Evolutionary conservation across 164 flowering plant genomes (phyloP).

Genomic region (Piper longum): DNA sequence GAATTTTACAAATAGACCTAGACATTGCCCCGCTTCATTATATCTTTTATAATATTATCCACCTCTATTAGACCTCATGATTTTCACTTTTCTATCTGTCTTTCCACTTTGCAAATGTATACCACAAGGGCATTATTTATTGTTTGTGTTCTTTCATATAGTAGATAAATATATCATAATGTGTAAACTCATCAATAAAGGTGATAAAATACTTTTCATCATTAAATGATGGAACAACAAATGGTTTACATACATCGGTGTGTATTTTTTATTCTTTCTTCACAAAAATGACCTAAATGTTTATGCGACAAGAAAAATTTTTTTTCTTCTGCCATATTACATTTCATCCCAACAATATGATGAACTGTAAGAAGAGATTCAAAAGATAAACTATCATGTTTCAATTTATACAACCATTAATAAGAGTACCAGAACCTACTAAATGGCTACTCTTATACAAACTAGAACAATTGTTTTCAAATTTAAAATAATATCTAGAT

Average conservation of each 20-base stretch:
- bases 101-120: neutral
- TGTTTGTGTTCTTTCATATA: too few species aligned
- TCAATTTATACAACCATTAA: constrained; percentile 11
- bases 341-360: constrained; percentile 10
- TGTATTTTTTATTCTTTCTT: constrained; percentile 5
- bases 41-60: neutral
- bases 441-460: constrained; percentile 5
- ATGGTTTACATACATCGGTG: neutral
- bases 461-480: neutral
- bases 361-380: constrained; percentile 7
- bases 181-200: too few species aligned
- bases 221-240: neutral
- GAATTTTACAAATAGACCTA: too few species aligned
- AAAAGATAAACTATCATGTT: constrained; percentile 1
- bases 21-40: too few species aligned
- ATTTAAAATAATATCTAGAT: too few species aligned
- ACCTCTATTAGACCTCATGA: constrained; percentile 1
- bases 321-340: neutral
- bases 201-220: neutral
- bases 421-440: constrained; percentile 10
- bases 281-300: constrained; percentile 9
- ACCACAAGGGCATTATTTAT: neutral
- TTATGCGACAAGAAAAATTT: constrained; percentile 11
- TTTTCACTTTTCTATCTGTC: neutral
- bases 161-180: too few species aligned